Evolutionary conservation across 345 rosid species (phyloP).

Genomic region (Rhodamnia argentea): DNA sequence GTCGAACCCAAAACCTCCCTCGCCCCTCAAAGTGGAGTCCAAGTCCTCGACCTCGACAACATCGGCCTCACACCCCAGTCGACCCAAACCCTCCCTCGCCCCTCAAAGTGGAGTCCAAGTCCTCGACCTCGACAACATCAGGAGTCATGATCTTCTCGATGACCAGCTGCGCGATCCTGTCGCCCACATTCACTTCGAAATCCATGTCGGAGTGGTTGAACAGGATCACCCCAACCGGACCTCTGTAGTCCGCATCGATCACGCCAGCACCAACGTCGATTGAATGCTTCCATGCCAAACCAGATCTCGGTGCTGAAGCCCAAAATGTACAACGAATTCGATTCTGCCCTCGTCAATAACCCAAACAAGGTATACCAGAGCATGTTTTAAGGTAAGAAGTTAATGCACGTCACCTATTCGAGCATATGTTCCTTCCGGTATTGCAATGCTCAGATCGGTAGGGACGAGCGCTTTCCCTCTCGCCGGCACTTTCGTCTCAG

Average conservation of each 20-base stretch:
- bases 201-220: slow-evolving; percentile 57
- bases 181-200: slow-evolving; percentile 55
- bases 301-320: slow-evolving; percentile 53
- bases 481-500: slow-evolving; percentile 57
- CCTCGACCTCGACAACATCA: slow-evolving; percentile 53
- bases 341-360: not conserved
- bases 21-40: slow-evolving; percentile 64
- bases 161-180: slow-evolving; percentile 61
- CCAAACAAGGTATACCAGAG: not conserved
- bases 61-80: slow-evolving; percentile 61
- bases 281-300: slow-evolving; percentile 69
- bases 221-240: slow-evolving; percentile 68
- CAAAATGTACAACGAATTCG: not conserved
- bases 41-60: slow-evolving; percentile 61
- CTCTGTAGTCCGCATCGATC: slow-evolving; percentile 72
- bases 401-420: slow-evolving; percentile 36
- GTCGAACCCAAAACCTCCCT: slow-evolving; percentile 86
- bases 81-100: slow-evolving; percentile 87
- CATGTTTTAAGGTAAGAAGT: not conserved
- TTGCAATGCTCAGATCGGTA: slow-evolving; percentile 65
- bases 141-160: slow-evolving; percentile 69
- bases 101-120: slow-evolving; percentile 57
- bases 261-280: slow-evolving; percentile 82
- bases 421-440: slow-evolving; percentile 67
- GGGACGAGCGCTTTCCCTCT: slow-evolving; percentile 76